A percentile compares a stretch with the other conserved stretches of the same genome.
These are phyloP conservation scores for Erucastrum elatum DNA, from an alignment of 345 rosid genomes.

Conservation along the genomic window DNA sequence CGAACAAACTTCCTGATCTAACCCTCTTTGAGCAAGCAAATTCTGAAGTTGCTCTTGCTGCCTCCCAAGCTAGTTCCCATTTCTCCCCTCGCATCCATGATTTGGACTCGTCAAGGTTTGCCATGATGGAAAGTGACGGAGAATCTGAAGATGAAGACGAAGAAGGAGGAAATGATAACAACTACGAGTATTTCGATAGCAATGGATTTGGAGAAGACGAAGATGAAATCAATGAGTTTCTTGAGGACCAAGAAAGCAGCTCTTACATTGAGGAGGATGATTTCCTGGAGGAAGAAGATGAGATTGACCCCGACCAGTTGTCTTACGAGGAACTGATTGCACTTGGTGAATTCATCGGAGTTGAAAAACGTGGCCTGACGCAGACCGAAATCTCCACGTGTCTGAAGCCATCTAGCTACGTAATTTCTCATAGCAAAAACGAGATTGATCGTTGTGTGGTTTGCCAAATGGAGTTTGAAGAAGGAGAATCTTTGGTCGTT, in stretches of 20 bases:
- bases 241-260: not conserved
- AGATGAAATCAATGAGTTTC: not conserved
- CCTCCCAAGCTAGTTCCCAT: not conserved
- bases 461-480: not conserved
- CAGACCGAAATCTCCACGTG: not conserved
- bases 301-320: not conserved
- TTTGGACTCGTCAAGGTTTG: not conserved
- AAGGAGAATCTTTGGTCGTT: not conserved
- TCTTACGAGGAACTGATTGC: not conserved
- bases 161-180: not conserved
- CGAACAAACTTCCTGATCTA: not conserved
- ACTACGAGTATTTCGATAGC: not conserved
- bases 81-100: not conserved
- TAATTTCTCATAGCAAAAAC: not conserved
- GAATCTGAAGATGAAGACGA: not conserved
- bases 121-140: not conserved
- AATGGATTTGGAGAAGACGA: not conserved
- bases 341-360: not conserved
- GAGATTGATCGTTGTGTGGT: not conserved
- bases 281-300: not conserved
- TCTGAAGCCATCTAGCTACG: not conserved
- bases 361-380: not conserved
- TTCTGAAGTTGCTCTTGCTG: not conserved
- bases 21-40: not conserved
- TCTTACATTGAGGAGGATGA: not conserved